Evolutionary conservation across 352 stramenopile genomes (phyloP).

Genomic region (Pythium sp.): DNA sequence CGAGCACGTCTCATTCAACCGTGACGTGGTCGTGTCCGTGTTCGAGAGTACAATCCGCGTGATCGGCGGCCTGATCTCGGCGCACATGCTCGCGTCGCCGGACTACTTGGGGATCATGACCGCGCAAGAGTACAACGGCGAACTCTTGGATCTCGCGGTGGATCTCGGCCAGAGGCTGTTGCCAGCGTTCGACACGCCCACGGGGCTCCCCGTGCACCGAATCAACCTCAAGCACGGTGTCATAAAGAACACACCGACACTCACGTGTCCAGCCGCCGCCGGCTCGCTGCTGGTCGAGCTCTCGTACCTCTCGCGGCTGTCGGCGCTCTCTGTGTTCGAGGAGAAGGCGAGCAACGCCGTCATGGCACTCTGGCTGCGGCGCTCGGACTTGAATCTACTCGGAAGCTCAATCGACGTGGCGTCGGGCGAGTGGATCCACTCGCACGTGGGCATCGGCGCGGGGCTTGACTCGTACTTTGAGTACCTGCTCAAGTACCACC

Average conservation of each 20-base stretch:
- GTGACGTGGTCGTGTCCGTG: slow-evolving; percentile 89
- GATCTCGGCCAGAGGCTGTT: slow-evolving; percentile 96
- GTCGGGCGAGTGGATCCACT: slow-evolving; percentile 80
- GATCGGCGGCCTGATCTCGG: slow-evolving; percentile 88
- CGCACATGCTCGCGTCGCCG: slow-evolving; percentile 82
- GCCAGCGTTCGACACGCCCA: slow-evolving; percentile 95
- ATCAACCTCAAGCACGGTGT: slow-evolving; percentile 91
- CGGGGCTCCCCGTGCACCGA: slow-evolving; percentile 94
- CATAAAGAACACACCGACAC: slow-evolving; percentile 65
- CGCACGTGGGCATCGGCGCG: slow-evolving; percentile 84
- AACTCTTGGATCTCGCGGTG: slow-evolving; percentile 91
- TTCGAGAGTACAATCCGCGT: slow-evolving; percentile 94
- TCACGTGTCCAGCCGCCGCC: slow-evolving; percentile 94
- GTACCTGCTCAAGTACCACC: slow-evolving; percentile 97
- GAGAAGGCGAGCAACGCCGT: slow-evolving; percentile 56
- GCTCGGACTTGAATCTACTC: slow-evolving; percentile 87
- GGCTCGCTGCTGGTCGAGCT: slow-evolving; percentile 97
- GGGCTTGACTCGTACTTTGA: slow-evolving; percentile 98
- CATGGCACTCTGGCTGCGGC: slow-evolving; percentile 71
- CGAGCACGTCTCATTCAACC: slow-evolving; percentile 70
- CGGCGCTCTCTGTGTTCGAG: slow-evolving; percentile 58
- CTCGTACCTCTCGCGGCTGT: slow-evolving; percentile 89
- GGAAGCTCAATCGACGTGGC: slow-evolving; percentile 94
- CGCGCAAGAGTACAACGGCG: slow-evolving; percentile 85
- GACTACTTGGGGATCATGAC: slow-evolving; percentile 54